phyloP scores from a whole-genome alignment of 257 asterid species.

The Nicotiana otophora region DNA sequence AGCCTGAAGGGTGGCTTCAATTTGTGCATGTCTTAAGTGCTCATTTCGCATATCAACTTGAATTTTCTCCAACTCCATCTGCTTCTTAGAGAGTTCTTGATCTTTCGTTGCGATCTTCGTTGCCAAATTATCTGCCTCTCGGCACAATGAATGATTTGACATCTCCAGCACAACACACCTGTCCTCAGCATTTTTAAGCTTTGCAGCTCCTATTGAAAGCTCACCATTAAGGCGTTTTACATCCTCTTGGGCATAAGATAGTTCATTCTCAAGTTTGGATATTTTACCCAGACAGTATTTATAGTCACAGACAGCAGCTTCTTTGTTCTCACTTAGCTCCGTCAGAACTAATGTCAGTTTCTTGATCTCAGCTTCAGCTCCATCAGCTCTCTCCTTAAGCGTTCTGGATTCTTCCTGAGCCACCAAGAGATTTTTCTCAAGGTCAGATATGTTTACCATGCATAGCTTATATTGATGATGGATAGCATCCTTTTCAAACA shows the following conservation, averaged over 20 bases:
- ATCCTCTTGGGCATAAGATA: constrained; percentile 45
- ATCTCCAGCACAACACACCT: constrained; percentile 46
- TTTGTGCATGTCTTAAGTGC: constrained; percentile 34
- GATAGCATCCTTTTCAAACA: constrained; percentile 47
- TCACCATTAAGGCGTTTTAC: constrained; percentile 47
- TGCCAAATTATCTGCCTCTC: constrained; percentile 61
- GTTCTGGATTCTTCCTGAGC: constrained; percentile 38
- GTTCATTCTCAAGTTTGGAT: constrained; percentile 51
- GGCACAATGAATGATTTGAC: constrained; percentile 51
- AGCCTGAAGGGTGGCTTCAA: constrained; percentile 54
- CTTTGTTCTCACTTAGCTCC: constrained; percentile 54
- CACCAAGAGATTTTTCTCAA: constrained; percentile 42
- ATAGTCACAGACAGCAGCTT: constrained; percentile 51
- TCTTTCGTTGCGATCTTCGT: constrained; percentile 63
- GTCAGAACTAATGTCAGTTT: constrained; percentile 44
- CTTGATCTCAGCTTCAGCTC: constrained; percentile 56
- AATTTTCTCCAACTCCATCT: constrained; percentile 64
- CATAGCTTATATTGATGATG: constrained; percentile 30
- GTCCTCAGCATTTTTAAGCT: constrained; percentile 49
- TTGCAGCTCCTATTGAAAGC: constrained; percentile 34
- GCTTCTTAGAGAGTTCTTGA: constrained; percentile 59
- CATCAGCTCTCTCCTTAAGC: constrained; percentile 48
- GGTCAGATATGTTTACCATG: constrained; percentile 42
- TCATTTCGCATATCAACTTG: constrained; percentile 53
- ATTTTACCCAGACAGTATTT: constrained; percentile 54